These are phyloP conservation scores for Plasmodium malariae DNA, from an alignment of 169 alveolate genomes.

Conservation along the genomic window DNA sequence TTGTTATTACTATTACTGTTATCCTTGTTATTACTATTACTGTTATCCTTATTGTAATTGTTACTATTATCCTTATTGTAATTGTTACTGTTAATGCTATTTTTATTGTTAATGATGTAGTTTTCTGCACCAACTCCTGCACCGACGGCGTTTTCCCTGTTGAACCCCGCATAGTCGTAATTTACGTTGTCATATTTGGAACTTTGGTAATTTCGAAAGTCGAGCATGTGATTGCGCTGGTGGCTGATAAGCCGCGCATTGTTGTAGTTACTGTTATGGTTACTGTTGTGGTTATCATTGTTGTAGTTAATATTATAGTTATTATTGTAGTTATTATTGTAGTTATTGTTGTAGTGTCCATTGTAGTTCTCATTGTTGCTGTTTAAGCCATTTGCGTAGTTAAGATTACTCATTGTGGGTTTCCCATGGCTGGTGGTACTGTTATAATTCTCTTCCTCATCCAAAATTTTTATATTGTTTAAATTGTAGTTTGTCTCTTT, in stretches of 20 bases:
- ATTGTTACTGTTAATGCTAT: neutral
- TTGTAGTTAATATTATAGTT: neutral
- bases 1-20: neutral
- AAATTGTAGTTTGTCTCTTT: slow-evolving; percentile 16
- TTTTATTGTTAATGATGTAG: too few species aligned
- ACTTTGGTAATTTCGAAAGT: neutral
- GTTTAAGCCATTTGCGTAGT: neutral
- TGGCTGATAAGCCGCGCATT: neutral
- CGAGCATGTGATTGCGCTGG: neutral
- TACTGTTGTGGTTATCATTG: neutral
- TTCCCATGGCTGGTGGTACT: neutral
- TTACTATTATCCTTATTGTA: neutral
- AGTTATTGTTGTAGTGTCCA: neutral
- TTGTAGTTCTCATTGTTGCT: neutral
- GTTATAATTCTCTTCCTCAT: slow-evolving; percentile 35
- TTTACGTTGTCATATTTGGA: neutral
- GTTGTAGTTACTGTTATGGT: neutral
- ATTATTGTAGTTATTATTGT: neutral
- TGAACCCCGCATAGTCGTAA: neutral
- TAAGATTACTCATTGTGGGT: neutral
- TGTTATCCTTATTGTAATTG: neutral
- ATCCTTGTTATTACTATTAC: neutral
- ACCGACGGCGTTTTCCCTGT: neutral
- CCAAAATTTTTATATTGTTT: slow-evolving; percentile 38
- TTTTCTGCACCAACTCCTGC: neutral